phyloP scores from a whole-genome alignment of 192 early-diverging fungal genomes.

The Backusella morwellensis region DNA sequence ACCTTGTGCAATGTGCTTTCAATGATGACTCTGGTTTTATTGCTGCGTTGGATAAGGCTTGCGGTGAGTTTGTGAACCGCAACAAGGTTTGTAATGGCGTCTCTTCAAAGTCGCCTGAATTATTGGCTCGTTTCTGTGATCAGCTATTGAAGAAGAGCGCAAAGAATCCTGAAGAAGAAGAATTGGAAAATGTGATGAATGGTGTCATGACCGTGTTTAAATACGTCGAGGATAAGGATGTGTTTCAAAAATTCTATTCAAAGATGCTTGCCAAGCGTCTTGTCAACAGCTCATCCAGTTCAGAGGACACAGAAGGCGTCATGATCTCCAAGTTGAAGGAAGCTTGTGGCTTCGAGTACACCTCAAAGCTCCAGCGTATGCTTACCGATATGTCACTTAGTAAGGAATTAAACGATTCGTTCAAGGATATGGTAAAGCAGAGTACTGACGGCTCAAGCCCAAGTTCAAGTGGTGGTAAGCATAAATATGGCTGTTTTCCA shows the following conservation, averaged over 20 bases:
- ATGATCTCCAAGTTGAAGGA: constrained; percentile 76
- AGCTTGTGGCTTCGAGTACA: constrained; percentile 95
- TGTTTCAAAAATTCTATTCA: constrained; percentile 97
- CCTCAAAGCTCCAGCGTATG: constrained; percentile 92
- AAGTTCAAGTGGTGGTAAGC: constrained; percentile 23
- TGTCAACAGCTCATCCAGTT: constrained; percentile 84
- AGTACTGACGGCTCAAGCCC: constrained; percentile 26
- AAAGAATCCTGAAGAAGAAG: constrained; percentile 67
- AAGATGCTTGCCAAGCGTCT: constrained; percentile 92
- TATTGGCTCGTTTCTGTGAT: constrained; percentile 91
- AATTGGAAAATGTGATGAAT: constrained; percentile 40
- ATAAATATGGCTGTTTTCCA: not conserved
- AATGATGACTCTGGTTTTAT: constrained; percentile 83
- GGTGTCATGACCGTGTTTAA: constrained; percentile 87
- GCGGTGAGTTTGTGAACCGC: constrained; percentile 90
- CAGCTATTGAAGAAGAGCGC: constrained; percentile 82
- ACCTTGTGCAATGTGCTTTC: constrained; percentile 78
- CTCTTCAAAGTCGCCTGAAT: constrained; percentile 80
- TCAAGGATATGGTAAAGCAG: constrained; percentile 59
- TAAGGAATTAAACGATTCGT: constrained; percentile 85
- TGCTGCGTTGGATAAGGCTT: constrained; percentile 90
- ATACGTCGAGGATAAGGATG: constrained; percentile 96
- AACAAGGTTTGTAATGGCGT: constrained; percentile 77
- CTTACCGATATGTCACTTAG: constrained; percentile 92
- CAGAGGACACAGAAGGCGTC: constrained; percentile 93